Evolutionary conservation across 2,329 filamentous ascomycete genomes (phyloP), one percentile per base, ranked within the genome.

Genomic region (Ceratocystis papillata): DNA sequence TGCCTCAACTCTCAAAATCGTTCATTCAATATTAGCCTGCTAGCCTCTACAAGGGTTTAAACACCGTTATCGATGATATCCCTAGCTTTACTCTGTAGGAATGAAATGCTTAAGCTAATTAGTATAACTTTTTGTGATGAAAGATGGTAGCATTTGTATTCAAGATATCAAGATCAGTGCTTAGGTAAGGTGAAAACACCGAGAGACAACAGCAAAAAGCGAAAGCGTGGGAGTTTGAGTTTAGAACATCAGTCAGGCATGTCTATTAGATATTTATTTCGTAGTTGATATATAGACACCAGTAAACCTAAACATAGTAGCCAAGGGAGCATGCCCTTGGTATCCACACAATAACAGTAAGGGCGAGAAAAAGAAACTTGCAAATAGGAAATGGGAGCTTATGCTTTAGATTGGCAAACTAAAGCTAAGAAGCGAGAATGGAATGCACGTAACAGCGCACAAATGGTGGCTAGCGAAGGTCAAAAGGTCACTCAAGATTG

Each of bases 391-490:
- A 17, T 30, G 25, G 53, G 53, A 57, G 28, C 17, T 25, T 25
- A 17, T 57, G 7, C 12, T 15, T 41, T 12, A 6, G 6, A n/a
- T 7, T 15, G 12, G 3, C 53, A 20, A 25, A 2, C 25, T 17
- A n/a, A 28, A 5, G 28, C 22, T 57, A 8, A 17, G 53, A 57
- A 30, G 53, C 22, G 53, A 57, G 22, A 22, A 57, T 57, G 53
- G 53, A 57, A 30, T 57, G 53, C 10, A 57, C 1, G 53, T 15
- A 57, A 57, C 53, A 57, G 53, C 22, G 53, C 53, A 57, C 28
- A 33, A 57, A 57, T 5, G 22, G 8, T 41, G 22, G 22, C 6
- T 25, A 57, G 10, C n/a, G n/a, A 1, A 28, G 17, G 20, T 8
- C 28, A 57, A 57, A 57, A 57, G 53, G 53, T 17, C 53, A 17